Percentiles rank a stretch among this genome's conserved stretches.
Evolutionary conservation across 495 filamentous ascomycete genomes (phyloP).

Genomic region (Podospora comata): DNA sequence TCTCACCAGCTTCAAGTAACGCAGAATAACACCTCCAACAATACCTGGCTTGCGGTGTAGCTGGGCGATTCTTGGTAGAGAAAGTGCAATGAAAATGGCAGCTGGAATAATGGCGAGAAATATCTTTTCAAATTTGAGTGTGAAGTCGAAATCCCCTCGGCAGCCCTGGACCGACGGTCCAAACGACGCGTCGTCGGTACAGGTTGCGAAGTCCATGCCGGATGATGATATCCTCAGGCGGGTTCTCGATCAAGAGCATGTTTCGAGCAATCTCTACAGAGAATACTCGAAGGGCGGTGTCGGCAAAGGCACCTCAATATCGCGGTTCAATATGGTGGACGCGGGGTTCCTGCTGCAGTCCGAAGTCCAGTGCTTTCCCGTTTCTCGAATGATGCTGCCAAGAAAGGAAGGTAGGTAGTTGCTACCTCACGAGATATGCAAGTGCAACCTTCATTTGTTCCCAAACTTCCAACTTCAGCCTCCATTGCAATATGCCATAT

Average conservation of each 20-base stretch:
- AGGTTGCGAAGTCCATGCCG: conserved; percentile 28
- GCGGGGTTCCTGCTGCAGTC: not conserved
- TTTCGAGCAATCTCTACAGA: too few species aligned
- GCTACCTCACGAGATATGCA: not conserved
- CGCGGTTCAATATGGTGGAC: not conserved
- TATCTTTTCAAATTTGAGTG: conserved; percentile 44
- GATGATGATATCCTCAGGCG: not conserved
- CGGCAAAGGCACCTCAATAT: not conserved
- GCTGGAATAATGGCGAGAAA: conserved; percentile 46
- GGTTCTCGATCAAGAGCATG: not conserved
- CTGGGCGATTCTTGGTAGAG: conserved; percentile 34
- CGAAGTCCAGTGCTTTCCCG: not conserved
- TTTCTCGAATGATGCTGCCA: not conserved
- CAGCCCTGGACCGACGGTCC: conserved; percentile 26
- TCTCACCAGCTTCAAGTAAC: conserved; percentile 37
- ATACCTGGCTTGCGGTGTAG: conserved; percentile 34
- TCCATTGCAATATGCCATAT: not conserved
- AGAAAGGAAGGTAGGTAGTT: not conserved
- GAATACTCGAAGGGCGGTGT: not conserved
- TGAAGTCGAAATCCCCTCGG: conserved; percentile 46
- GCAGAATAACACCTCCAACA: conserved; percentile 36
- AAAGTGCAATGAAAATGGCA: conserved; percentile 38
- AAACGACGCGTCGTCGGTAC: conserved; percentile 23
- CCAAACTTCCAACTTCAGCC: not conserved
- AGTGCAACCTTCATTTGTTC: not conserved